These are phyloP conservation scores for Metarhizium anisopliae DNA, from an alignment of 2,329 filamentous ascomycete genomes.

Conservation along the genomic window DNA sequence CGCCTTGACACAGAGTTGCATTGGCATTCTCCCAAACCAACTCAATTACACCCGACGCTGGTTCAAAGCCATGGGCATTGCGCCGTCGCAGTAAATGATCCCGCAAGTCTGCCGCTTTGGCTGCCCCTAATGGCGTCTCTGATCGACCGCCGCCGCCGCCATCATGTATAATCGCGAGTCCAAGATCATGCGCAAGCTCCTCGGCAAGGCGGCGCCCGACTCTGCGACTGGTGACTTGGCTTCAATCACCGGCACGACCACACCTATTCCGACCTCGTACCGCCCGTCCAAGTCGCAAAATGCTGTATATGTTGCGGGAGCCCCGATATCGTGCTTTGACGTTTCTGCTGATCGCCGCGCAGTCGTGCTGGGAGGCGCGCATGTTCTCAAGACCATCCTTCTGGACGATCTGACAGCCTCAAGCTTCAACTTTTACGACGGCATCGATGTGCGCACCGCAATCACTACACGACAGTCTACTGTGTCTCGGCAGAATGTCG, in stretches of 20 bases:
- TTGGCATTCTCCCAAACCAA: background rate
- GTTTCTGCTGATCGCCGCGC: constrained; percentile 46
- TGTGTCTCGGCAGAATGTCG: constrained; percentile 29
- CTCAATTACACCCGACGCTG: background rate
- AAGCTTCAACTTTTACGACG: constrained; percentile 40
- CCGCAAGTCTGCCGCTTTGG: background rate
- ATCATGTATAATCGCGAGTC: constrained; percentile 44
- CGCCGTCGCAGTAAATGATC: background rate
- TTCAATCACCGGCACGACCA: constrained; percentile 37
- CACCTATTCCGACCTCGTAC: constrained; percentile 27
- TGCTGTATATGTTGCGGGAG: constrained; percentile 39
- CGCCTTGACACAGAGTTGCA: background rate
- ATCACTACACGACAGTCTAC: constrained; percentile 42
- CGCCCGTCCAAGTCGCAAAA: constrained; percentile 49
- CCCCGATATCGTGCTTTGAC: constrained; percentile 49
- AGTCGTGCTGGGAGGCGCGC: constrained; percentile 47
- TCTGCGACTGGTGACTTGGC: constrained; percentile 34
- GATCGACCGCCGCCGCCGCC: constrained; percentile 16
- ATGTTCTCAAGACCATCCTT: constrained; percentile 52
- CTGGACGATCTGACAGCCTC: constrained; percentile 36
- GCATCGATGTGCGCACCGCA: constrained; percentile 47
- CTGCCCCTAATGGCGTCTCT: constrained; percentile 23
- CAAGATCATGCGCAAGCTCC: constrained; percentile 52
- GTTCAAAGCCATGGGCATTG: background rate
- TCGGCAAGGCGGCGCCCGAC: constrained; percentile 43